Conservation (phyloP, 306 rosid genomes). For the Fragaria nilgerrensis region DNA sequence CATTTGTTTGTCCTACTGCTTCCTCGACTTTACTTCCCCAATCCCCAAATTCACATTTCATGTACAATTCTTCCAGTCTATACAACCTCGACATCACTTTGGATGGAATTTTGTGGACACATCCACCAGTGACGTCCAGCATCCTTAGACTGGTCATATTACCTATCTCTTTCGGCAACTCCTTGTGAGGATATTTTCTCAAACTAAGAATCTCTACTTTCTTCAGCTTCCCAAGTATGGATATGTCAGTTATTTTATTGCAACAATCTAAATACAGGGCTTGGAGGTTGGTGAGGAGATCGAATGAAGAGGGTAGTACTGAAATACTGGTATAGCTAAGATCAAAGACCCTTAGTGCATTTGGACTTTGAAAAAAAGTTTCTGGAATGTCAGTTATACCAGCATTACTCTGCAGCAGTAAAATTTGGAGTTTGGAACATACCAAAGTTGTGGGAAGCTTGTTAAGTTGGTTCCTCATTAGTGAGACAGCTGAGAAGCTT, state of each 20-base stretch:
- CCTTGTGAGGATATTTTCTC: background rate
- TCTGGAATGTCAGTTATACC: background rate
- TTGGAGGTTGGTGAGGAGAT: background rate
- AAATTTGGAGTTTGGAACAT: slow-evolving; percentile 3
- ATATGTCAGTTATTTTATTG: background rate
- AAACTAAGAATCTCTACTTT: slow-evolving; percentile 10
- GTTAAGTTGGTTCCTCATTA: slow-evolving; percentile 7
- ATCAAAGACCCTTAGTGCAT: background rate
- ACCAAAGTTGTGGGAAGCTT: background rate
- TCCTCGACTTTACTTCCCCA: background rate
- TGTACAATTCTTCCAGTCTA: background rate
- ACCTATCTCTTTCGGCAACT: background rate
- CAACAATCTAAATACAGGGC: slow-evolving; percentile 11
- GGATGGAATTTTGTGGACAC: background rate
- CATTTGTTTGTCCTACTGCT: background rate
- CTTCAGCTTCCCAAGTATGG: background rate
- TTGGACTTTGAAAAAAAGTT: background rate
- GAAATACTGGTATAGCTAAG: background rate
- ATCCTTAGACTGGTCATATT: background rate
- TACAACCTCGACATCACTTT: background rate
- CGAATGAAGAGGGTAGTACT: background rate
- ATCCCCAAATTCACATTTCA: background rate
- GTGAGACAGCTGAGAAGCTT: slow-evolving; percentile 2
- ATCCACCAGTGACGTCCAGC: background rate
- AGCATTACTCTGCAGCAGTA: slow-evolving; percentile 14